Evolutionary conservation across 306 rosid species (phyloP), one percentile per base, ranked within the genome.

Genomic region (Cicer bijugum): DNA sequence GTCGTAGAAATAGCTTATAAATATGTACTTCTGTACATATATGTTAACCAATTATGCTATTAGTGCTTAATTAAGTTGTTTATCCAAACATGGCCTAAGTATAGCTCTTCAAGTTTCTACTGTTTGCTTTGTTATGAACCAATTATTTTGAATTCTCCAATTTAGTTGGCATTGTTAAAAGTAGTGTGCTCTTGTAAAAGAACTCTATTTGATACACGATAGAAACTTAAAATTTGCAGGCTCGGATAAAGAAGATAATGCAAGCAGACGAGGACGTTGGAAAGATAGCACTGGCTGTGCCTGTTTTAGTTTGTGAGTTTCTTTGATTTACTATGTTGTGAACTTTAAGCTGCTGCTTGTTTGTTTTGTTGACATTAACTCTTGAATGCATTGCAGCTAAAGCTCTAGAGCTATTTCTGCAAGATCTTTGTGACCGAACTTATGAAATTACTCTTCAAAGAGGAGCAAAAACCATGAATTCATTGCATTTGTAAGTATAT

Each of bases 241-340:
- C 97, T 75, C 92, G 98, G 53, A 93, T 93, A n/a, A 93, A 93
- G 85, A 93, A 93, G 85, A 93, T 93, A 52, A 93, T 93, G 97
- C 98, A 93, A 91, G 96, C 98, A 53, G 98, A 93, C 67, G 97
- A 93, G 61, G 98, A 93, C 73, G 92, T 93, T 84, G 98, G 98
- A 37, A 93, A 93, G 89, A 93, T 93, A 81, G 98, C 98, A 43
- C 67, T 85, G 56, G 98, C 98, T 10, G 98, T 93, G 72, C 98
- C 98, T 20, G 98, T 93, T 85, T 88, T 93, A 91, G 98, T 93
- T 75, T 93, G 98, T 93, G 83, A 91, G 98, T 82, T 73, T 64
- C 78, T 58, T 50, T 63, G 57, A 50, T 77, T 79, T 47, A 19
- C 58, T 55, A 7, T 39, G 37, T 73, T 62, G 39, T 75, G 62